A percentile compares a stretch with the other conserved stretches of the same genome.
phyloP scores from a whole-genome alignment of 495 filamentous ascomycete genomes.

The Daldinia childiae region DNA sequence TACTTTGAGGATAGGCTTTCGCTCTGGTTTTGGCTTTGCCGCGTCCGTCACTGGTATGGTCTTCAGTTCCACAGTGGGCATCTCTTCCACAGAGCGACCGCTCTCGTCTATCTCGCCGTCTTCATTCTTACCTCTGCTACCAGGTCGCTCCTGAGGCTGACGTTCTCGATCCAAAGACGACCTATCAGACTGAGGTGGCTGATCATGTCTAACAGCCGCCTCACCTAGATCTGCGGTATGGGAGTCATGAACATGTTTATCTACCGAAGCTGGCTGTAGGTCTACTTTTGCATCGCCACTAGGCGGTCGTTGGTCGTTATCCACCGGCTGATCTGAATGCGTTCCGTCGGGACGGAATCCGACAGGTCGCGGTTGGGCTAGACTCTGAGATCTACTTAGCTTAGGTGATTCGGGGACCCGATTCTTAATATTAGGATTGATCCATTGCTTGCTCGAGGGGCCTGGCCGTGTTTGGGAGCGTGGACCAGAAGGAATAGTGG shows the following conservation, averaged over 20 bases:
- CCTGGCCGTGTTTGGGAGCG: conserved; percentile 59
- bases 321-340: conserved; percentile 54
- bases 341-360: conserved; percentile 53
- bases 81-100: conserved; percentile 7
- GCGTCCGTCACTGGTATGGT: not conserved
- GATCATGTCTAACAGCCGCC: conserved; percentile 45
- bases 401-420: conserved; percentile 59
- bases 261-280: conserved; percentile 36
- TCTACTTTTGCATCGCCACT: conserved; percentile 59
- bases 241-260: conserved; percentile 46
- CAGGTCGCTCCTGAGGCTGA: conserved; percentile 31
- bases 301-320: conserved; percentile 52
- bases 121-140: conserved; percentile 15
- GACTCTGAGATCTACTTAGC: conserved; percentile 53
- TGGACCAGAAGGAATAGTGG: conserved; percentile 66
- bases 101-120: conserved; percentile 8
- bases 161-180: conserved; percentile 51
- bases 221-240: conserved; percentile 51
- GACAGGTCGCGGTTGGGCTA: conserved; percentile 52
- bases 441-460: conserved; percentile 68
- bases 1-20: conserved; percentile 32
- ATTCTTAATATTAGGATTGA: conserved; percentile 61
- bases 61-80: not conserved
- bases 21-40: conserved; percentile 19
- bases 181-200: conserved; percentile 53